Percentiles rank a stretch among this genome's conserved stretches.
Conservation (phyloP, 192 early-diverging fungal species). For the Dissophora globulifera region DNA sequence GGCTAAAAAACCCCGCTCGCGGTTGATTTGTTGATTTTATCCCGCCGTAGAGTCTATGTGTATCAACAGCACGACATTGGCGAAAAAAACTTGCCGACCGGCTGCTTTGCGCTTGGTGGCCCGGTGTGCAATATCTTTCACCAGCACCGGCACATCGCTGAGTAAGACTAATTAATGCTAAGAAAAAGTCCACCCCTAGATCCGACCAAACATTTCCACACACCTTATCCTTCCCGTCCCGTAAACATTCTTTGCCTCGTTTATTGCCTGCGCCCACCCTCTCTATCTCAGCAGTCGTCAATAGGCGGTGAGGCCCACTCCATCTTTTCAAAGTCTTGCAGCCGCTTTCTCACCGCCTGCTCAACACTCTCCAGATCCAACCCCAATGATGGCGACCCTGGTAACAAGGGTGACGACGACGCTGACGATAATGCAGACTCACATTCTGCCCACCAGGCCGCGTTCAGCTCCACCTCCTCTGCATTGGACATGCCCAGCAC, state of each 20-base stretch:
- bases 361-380: constrained; percentile 46
- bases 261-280: background rate
- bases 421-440: too few species aligned
- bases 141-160: constrained; percentile 5
- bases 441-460: constrained; percentile 47
- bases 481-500: constrained; percentile 61
- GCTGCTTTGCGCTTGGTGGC: too few species aligned
- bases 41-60: too few species aligned
- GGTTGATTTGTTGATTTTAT: too few species aligned
- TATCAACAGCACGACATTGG: too few species aligned
- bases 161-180: background rate
- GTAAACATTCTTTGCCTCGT: too few species aligned
- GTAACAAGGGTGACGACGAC: too few species aligned
- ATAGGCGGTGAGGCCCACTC: constrained; percentile 58
- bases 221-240: too few species aligned
- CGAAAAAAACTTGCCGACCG: background rate
- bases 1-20: background rate
- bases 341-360: constrained; percentile 35
- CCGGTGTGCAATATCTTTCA: too few species aligned
- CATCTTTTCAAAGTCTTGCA: constrained; percentile 55
- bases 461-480: constrained; percentile 59
- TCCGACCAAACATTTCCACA: too few species aligned
- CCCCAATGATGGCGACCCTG: too few species aligned
- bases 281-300: constrained; percentile 23
- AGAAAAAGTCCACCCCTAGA: background rate